A percentile compares a stretch with the other conserved stretches of the same genome.
Conservation (phyloP, 1,284 basidiomycete genomes). For the Boletus smithii region DNA sequence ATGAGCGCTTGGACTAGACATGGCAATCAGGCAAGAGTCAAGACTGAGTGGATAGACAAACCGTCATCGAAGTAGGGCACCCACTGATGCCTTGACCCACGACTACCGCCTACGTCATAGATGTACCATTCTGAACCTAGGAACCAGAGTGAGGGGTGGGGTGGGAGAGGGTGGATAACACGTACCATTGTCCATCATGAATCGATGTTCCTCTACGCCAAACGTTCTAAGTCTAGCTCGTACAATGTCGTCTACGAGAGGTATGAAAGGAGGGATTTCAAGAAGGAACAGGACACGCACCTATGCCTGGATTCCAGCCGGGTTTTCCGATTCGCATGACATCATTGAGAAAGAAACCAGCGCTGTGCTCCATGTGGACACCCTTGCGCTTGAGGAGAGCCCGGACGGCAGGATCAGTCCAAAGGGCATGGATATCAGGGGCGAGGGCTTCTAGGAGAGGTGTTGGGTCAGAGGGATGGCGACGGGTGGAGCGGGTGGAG, state of each 20-base stretch:
- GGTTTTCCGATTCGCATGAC: constrained; percentile 51
- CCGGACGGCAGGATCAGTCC: constrained; percentile 54
- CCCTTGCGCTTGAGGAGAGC: constrained; percentile 47
- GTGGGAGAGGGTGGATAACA: background rate
- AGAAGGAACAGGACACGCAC: constrained; percentile 25
- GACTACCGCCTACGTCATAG: constrained; percentile 65
- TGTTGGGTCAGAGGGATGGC: constrained; percentile 40
- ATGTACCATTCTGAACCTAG: constrained; percentile 58
- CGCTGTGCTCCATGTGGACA: constrained; percentile 50
- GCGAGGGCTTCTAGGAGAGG: constrained; percentile 53
- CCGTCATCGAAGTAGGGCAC: constrained; percentile 65
- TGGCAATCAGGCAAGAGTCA: constrained; percentile 5
- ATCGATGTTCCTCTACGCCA: constrained; percentile 65
- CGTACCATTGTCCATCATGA: constrained; percentile 51
- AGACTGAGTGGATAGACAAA: constrained; percentile 15
- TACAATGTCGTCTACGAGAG: constrained; percentile 52
- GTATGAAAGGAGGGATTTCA: background rate
- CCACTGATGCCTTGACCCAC: constrained; percentile 57
- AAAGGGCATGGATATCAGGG: constrained; percentile 60
- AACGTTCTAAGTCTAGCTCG: constrained; percentile 63
- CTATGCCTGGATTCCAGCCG: constrained; percentile 56
- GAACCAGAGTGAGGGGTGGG: constrained; percentile 16
- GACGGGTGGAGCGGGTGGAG: constrained; percentile 6
- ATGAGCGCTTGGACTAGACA: constrained; percentile 43
- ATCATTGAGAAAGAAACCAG: constrained; percentile 72